Evolutionary conservation across 495 filamentous ascomycete species (phyloP).

Genomic region (Xylaria acuta): DNA sequence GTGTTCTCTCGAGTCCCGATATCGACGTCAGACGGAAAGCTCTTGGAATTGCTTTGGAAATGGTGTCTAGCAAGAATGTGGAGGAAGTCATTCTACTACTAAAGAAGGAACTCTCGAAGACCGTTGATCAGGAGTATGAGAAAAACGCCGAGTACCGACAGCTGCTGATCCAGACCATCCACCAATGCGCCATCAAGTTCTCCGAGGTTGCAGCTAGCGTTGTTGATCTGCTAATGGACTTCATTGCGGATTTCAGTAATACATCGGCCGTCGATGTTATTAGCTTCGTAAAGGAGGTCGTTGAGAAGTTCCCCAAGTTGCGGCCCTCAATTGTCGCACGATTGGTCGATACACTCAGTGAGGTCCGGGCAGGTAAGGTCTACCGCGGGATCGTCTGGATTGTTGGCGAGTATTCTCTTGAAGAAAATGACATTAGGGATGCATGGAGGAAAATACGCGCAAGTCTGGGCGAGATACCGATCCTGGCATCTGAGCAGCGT

Average conservation of each 20-base stretch:
- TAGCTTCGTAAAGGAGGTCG: constrained; percentile 97
- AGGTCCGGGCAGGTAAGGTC: constrained; percentile 96
- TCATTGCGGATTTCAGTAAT: constrained; percentile 98
- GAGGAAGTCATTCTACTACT: constrained; percentile 95
- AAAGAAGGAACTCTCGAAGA: constrained; percentile 97
- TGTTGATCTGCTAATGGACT: constrained; percentile 98
- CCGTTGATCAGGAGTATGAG: constrained; percentile 97
- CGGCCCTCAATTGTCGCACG: constrained; percentile 85
- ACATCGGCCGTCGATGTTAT: constrained; percentile 97
- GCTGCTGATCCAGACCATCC: constrained; percentile 94
- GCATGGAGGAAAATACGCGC: constrained; percentile 96
- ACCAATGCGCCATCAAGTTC: constrained; percentile 98
- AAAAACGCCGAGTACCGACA: constrained; percentile 98
- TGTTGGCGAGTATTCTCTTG: constrained; percentile 94
- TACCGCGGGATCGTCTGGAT: constrained; percentile 98
- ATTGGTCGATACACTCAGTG: constrained; percentile 87
- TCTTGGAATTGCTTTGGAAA: constrained; percentile 88
- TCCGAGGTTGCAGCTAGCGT: constrained; percentile 97
- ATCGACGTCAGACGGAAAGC: constrained; percentile 96
- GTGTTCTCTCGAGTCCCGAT: constrained; percentile 95
- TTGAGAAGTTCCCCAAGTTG: constrained; percentile 95
- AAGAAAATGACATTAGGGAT: constrained; percentile 91
- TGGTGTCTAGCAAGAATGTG: constrained; percentile 99
- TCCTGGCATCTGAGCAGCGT: constrained; percentile 92
- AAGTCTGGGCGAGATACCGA: constrained; percentile 96